Evolutionary conservation across 1,284 basidiomycete species (phyloP), one percentile per base, ranked within the genome.

Genomic region (Xerocomus nothofagi): DNA sequence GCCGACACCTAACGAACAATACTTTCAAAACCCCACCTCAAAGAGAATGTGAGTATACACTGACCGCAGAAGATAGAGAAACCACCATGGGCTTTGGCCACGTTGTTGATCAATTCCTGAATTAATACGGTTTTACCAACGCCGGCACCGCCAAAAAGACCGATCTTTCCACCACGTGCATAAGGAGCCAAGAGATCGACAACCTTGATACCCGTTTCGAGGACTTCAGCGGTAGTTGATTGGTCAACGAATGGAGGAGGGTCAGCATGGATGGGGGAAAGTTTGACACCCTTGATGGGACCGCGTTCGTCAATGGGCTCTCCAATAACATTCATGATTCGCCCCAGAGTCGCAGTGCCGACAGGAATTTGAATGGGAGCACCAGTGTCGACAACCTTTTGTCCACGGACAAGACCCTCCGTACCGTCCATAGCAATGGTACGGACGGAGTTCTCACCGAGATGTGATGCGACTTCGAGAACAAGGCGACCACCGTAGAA

Each of bases 311-410:
- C 96, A 73, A 99, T 98, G 70, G 96, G 93, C 74, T 98, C 95
- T 69, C 96, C 96, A 76, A 98, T 98, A 76, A 99, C 96, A 79
- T 98, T 99, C 91, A 99, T 98, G 84, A 99, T 99, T 73, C 96
- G 93, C 55, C 95, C 96, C 55, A 98, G 87, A 46, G 92, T 94
- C 57, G 82, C 91, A 57, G 83, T 84, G 58, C 96, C 96, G 69
- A 99, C 96, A 65, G 95, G 96, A 61, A 99, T 93, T 75, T 82
- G 83, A 76, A 99, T 98, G 72, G 96, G 96, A 51, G 88, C 79
- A 72, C 96, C 96, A 40, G 95, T 97, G 77, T 98, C 96, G 67
- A 96, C 69, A 68, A 98, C 96, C 78, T 88, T 94, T 74, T 96
- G 91, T 48, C 96, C 96, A 79, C 96, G 94, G 62, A 99, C 94